Base-by-base conservation (phyloP, 176 grass and related monocot genomes). In the Puya raimondii region DNA sequence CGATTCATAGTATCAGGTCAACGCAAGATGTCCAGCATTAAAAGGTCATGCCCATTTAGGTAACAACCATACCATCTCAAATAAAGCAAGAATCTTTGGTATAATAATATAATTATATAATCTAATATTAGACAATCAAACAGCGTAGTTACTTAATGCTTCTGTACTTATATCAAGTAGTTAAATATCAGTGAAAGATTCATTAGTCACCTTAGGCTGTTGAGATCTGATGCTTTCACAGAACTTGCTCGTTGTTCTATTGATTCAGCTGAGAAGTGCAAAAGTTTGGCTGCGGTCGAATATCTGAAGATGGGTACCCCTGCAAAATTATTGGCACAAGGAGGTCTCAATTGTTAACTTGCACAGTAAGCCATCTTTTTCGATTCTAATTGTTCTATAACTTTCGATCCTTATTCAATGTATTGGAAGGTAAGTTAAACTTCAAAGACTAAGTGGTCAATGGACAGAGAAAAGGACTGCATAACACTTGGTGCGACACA, bases 241-340 rank as follows among this genome's bases (percentile, higher is more conserved):
- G 56, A 59, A 15, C 16, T 59, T 59, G 7, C 2, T 10, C 2
- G n/a, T 48, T 66, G 15, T 22, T 66, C 63, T 76, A 76, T 25
- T 47, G 15, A 52, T 67, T 76, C 64, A 76, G 66, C 73, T 76
- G 73, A 75, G 63, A 75, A 67, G 25, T 75, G 49, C 23, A 50
- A 51, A 66, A 75, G 23, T 14, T 47, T 54, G 21, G 63, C 4
- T 42, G 70, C 27, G 52, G 20, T 17, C 42, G 57, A 27, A 63
- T 63, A 13, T 15, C n/a, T 53, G 15, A 63, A 27, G 73, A 47
- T 42, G 61, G 6, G 10, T 65, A 66, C 29, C 49, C 64, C 73
- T 75, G 63, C 15, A 67, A 73, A 47, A 17, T 9, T 53, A 21
- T 66, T 23, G 20, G 23, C 29, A 33, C 29, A 65, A 51, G 53